Evolutionary conservation across 2,329 filamentous ascomycete species (phyloP).

Genomic region (Epichloe elymi): DNA sequence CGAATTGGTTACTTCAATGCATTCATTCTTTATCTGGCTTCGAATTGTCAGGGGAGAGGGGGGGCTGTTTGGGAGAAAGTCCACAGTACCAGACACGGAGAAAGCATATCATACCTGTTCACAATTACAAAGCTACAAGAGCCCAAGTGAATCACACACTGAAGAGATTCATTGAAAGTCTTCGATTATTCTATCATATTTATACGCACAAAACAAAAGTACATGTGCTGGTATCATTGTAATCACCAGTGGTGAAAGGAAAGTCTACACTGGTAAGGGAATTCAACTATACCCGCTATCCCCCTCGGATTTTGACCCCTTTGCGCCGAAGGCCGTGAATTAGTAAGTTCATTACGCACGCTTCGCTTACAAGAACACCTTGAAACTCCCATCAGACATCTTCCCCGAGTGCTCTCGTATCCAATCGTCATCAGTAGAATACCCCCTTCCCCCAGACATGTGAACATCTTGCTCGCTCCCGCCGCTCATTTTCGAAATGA

Average conservation of each 20-base stretch:
- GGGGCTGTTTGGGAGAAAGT: no score
- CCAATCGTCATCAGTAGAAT: conserved; percentile 4
- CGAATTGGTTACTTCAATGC: no score
- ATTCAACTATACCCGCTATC: background rate
- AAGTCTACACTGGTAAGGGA: background rate
- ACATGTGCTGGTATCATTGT: conserved; percentile 4
- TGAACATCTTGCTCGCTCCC: conserved; percentile 2
- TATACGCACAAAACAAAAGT: background rate
- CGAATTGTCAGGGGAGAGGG: no score
- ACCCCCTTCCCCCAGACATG: conserved; percentile 8
- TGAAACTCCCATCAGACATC: conserved; percentile 14
- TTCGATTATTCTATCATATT: background rate
- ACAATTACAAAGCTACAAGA: no score
- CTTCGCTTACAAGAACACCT: conserved; percentile 12
- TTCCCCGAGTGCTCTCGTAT: conserved; percentile 10
- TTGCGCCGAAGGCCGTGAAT: background rate
- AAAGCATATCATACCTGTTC: no score
- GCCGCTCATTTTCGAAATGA: conserved; percentile 3
- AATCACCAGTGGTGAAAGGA: background rate
- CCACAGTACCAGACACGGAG: no score
- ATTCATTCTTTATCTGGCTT: no score
- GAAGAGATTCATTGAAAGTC: background rate
- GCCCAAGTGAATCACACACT: no score
- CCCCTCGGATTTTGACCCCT: no score
- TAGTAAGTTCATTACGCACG: background rate